These are phyloP conservation scores for Smittium culicis DNA, from an alignment of 371 early-diverging fungal species.

Conservation along the genomic window DNA sequence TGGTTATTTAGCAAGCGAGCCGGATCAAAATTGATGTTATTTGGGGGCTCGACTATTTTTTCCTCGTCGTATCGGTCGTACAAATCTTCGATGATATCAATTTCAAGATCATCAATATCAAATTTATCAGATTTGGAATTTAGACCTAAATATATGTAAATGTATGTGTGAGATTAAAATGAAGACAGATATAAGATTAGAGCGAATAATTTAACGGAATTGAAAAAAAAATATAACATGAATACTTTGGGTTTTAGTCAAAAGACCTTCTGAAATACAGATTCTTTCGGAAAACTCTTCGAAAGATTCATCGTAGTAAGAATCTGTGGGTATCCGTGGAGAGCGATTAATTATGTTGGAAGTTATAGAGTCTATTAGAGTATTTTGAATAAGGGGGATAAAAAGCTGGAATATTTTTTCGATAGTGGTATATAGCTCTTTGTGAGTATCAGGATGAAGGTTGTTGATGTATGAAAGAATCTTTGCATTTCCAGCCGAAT, in stretches of 20 bases:
- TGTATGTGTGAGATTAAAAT: no score
- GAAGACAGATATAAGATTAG: no score
- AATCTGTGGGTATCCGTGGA: background rate
- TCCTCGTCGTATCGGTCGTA: constrained; percentile 13
- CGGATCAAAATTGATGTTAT: background rate
- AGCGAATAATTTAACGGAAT: no score
- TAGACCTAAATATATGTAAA: no score
- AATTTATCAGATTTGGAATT: no score
- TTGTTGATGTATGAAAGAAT: constrained; percentile 43
- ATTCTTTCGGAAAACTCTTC: constrained; percentile 16
- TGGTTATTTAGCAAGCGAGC: constrained; percentile 3
- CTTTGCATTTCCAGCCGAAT: constrained; percentile 18
- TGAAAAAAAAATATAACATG: no score
- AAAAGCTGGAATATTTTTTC: background rate
- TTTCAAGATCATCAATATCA: constrained; percentile 13
- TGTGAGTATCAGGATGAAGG: constrained; percentile 33
- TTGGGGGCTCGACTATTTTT: constrained; percentile 14
- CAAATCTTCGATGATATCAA: constrained; percentile 17
- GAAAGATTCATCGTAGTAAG: constrained; percentile 22
- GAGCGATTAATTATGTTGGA: background rate
- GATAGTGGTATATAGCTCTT: constrained; percentile 26
- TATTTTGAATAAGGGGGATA: no score
- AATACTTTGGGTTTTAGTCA: no score
- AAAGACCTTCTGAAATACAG: constrained; percentile 9
- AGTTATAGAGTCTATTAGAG: no score